Base-by-base conservation (phyloP, 2,329 filamentous ascomycete species). In the Coleophoma cylindrospora region DNA sequence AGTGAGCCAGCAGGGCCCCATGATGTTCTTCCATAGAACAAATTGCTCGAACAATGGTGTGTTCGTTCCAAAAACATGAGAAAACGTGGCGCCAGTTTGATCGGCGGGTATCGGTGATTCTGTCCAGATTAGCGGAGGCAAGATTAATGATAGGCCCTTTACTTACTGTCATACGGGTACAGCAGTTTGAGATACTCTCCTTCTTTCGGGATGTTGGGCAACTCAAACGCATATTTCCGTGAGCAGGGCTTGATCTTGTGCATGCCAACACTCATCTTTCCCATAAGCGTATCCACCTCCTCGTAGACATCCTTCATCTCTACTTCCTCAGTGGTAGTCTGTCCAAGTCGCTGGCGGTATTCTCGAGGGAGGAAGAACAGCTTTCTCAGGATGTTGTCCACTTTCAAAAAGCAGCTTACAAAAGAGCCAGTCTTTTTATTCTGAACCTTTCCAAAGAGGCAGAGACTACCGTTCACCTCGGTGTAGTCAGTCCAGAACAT, bases 401-500 rank as follows among this genome's bases (percentile, higher is more conserved):
- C 76, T 68, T 97, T 97, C 67, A 96, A 81, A 62, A 99, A 97
- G 62, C 91, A 95, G 70, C 94, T 99, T 52, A 91, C 86, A 64
- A 89, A 91, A 40, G 76, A 75, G 47, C 81, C 84, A 1, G 82
- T 89, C 61, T 84, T 87, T 68, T 91, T 96, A 72, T 96, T 91
- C 61, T 91, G 83, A 21, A 96, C 92, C 66, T 99, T 99, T 56
- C 94, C 94, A 64, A 99, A 97, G 11, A 99, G 78, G 66, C 91
- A 97, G 10, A 99, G 74, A 59, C 85, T 94, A 52, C 92, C 92
- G 61, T 91, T 91, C 65, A 96, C 75, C 65, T 99, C 94, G 1
- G 87, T 90, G 64, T 96, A 99, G 68, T 99, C 94, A 8, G 89
- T 87, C 94, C 94, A 99, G 73, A 96, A 99, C 74, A 99, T 90